Evolutionary conservation across 176 grass and related monocot genomes (phyloP).

Genomic region (Lolium multiflorum): DNA sequence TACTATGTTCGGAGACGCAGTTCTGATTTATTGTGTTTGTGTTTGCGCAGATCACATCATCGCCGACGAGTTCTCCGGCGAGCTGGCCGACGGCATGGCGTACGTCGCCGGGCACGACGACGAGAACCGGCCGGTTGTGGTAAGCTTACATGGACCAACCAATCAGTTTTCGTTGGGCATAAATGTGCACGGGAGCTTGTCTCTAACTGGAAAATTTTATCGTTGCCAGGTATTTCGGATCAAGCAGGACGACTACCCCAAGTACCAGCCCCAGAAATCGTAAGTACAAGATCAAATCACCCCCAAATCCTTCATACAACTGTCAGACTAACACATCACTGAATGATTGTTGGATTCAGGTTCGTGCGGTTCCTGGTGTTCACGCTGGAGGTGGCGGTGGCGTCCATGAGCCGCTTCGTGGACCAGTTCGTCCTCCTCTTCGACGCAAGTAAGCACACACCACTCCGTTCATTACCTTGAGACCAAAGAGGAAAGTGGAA

Average conservation of each 20-base stretch:
- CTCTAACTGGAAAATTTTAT: neutral
- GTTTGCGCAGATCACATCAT: slow-evolving; percentile 75
- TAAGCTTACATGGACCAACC: slow-evolving; percentile 27
- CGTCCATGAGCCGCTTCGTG: slow-evolving; percentile 93
- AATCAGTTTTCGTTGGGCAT: no score
- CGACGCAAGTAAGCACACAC: slow-evolving; percentile 78
- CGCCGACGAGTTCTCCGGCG: slow-evolving; percentile 95
- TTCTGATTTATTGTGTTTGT: neutral
- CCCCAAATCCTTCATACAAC: no score
- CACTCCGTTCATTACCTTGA: no score
- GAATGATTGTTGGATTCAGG: slow-evolving; percentile 39
- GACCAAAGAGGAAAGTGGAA: neutral
- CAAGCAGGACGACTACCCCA: slow-evolving; percentile 93
- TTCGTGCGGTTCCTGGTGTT: slow-evolving; percentile 93
- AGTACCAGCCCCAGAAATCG: slow-evolving; percentile 90
- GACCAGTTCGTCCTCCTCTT: slow-evolving; percentile 93
- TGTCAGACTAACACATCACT: neutral
- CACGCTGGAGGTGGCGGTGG: slow-evolving; percentile 89
- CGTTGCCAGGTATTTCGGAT: slow-evolving; percentile 77
- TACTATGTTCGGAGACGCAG: slow-evolving; percentile 19
- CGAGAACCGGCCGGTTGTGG: slow-evolving; percentile 89
- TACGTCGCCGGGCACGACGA: slow-evolving; percentile 95
- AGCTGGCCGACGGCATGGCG: slow-evolving; percentile 81
- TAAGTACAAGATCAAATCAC: slow-evolving; percentile 37
- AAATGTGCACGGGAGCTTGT: neutral